Evolutionary conservation across 441 rosid species (phyloP).

Genomic region (Kokia cookei): DNA sequence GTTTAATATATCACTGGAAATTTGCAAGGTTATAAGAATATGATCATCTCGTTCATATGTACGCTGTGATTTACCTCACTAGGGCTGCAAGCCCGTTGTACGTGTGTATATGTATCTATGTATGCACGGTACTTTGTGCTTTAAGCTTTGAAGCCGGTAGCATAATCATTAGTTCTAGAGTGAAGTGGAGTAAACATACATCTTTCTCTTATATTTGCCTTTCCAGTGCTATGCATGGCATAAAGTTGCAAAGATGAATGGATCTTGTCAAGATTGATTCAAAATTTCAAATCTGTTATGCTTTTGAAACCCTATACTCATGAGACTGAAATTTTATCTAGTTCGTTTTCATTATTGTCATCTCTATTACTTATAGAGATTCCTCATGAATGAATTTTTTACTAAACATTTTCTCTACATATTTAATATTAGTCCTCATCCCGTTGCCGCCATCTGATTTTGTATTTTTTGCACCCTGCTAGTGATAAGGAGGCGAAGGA

Average conservation of each 20-base stretch:
- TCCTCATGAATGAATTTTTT: not conserved
- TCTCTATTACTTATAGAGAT: not conserved
- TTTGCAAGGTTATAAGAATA: too few relatives aligned
- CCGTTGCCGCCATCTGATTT: conserved; percentile 3
- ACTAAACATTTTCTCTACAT: not conserved
- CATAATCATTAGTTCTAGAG: too few relatives aligned
- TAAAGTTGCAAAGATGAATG: not conserved
- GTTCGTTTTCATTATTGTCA: not conserved
- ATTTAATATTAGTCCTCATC: not conserved
- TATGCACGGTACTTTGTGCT: not conserved
- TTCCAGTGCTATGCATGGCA: not conserved
- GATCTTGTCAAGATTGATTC: not conserved
- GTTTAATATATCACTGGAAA: too few relatives aligned
- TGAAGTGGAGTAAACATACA: not conserved
- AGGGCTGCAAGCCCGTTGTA: not conserved
- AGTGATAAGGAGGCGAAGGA: conserved; percentile 74
- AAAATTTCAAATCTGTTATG: not conserved
- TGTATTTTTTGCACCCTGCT: conserved; percentile 14
- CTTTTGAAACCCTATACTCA: not conserved
- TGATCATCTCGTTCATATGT: not conserved
- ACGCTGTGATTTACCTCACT: not conserved
- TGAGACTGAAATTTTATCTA: not conserved
- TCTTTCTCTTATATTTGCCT: not conserved
- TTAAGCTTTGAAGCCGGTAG: not conserved
- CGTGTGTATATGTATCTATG: not conserved